Conservation (phyloP, 331 rosid genomes). For the Spiraea crenata region DNA sequence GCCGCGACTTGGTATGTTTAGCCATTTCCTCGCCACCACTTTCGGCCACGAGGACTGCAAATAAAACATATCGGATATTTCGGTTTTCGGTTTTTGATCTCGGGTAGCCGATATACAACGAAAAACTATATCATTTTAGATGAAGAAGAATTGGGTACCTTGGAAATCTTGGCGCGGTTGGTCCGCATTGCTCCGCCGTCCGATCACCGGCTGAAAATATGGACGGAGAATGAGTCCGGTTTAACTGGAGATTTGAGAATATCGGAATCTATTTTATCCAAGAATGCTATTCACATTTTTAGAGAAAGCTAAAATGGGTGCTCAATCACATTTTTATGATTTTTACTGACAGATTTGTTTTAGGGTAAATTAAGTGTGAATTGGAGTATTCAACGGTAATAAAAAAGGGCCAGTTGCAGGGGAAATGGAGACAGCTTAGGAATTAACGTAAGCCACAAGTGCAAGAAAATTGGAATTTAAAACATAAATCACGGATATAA, state of each 20-base stretch:
- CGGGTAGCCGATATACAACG: not conserved
- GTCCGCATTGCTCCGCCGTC: slow-evolving; percentile 55
- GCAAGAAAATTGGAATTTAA: not conserved
- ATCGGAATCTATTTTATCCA: slow-evolving; percentile 25
- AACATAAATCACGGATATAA: not conserved
- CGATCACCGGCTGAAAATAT: slow-evolving; percentile 23
- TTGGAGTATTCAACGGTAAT: slow-evolving; percentile 52
- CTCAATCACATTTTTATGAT: slow-evolving; percentile 2
- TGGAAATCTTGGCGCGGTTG: slow-evolving; percentile 41
- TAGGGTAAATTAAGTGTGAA: slow-evolving; percentile 25
- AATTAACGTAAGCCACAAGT: slow-evolving; percentile 7
- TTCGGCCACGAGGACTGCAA: slow-evolving; percentile 67
- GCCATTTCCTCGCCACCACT: slow-evolving; percentile 64
- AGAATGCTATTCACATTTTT: not conserved
- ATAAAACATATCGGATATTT: not conserved
- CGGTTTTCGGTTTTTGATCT: not conserved
- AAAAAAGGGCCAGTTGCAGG: slow-evolving; percentile 68
- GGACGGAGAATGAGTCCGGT: not conserved
- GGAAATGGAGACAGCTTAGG: slow-evolving; percentile 51
- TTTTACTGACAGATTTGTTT: not conserved
- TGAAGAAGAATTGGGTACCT: slow-evolving; percentile 39
- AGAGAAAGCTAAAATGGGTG: slow-evolving; percentile 7
- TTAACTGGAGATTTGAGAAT: slow-evolving; percentile 11
- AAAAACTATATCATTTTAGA: not conserved
- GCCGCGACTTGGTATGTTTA: slow-evolving; percentile 45